A percentile compares a stretch with the other conserved stretches of the same genome.
Conservation (phyloP, 257 asterid genomes). For the Jaltomata sinuosa region DNA sequence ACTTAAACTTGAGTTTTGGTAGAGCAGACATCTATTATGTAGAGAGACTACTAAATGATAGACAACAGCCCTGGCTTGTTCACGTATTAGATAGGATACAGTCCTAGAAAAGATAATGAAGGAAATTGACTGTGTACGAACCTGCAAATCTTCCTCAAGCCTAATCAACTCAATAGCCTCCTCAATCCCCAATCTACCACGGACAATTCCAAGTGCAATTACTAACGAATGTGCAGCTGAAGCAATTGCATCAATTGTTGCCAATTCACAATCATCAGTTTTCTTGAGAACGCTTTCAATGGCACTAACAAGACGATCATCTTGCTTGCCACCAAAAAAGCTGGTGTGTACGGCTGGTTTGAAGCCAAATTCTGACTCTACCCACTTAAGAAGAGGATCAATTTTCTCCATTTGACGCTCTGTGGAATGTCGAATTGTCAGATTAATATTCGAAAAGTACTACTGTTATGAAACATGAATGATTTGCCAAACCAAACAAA, state of each 20-base stretch:
- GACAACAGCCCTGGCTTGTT: background rate
- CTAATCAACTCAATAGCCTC: slow-evolving; percentile 80
- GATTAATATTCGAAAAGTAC: background rate
- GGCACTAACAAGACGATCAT: slow-evolving; percentile 54
- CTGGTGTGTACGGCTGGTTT: slow-evolving; percentile 63
- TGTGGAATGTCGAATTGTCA: slow-evolving; percentile 17
- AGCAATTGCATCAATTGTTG: slow-evolving; percentile 83
- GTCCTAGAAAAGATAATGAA: background rate
- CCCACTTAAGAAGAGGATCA: slow-evolving; percentile 71
- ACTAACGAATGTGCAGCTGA: slow-evolving; percentile 78
- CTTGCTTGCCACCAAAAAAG: slow-evolving; percentile 86
- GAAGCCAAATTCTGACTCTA: slow-evolving; percentile 73
- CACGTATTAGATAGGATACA: background rate
- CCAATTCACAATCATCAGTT: slow-evolving; percentile 63
- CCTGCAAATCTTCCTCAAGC: slow-evolving; percentile 97
- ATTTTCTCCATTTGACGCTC: slow-evolving; percentile 81
- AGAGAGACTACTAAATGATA: background rate
- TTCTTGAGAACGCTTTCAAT: slow-evolving; percentile 50
- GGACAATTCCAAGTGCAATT: slow-evolving; percentile 61
- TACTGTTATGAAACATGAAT: background rate
- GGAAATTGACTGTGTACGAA: background rate
- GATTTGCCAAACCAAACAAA: background rate
- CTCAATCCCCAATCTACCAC: slow-evolving; percentile 56
- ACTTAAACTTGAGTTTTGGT: background rate
- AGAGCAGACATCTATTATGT: background rate